Base-by-base conservation (phyloP, 129 eudicot species). In the Rutidosis leptorrhynchoides region DNA sequence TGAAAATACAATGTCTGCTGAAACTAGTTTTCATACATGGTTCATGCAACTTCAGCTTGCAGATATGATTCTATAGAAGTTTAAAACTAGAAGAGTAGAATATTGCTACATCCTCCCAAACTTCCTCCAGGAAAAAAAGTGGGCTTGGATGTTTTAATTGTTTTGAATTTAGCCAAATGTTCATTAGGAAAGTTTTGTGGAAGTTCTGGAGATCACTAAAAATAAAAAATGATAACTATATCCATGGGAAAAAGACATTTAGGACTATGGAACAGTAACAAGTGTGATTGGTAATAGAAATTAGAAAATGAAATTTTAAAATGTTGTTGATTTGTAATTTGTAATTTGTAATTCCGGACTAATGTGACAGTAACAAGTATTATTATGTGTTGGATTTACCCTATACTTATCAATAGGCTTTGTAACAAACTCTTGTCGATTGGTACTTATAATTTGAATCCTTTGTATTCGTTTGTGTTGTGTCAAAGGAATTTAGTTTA, bases 401-500 rank as follows among this genome's bases (percentile, higher is more conserved):
- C 2, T 56, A 8, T 56, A 22, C 29, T 56, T 55, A 12, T 1
- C 27, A 1, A 24, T 26, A 56, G 61, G 62, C 30, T 26, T 57
- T 57, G 8, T 12, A 16, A 55, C 1, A 11, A 40, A 2, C n/a
- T 55, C 6, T 24, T 24, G 24, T 24, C 7, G 9, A 54, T 8
- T 55, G n/a, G 24, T 23, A 24, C 23, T 22, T 55, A 1, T 55
- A 12, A 3, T 17, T 46, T 53, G 8, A 55, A 2, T 22, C 1
- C 6, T 24, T 9, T 26, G 30, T 56, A 55, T 2, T 22, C 1
- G 2, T 24, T 9, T 26, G 30, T 56, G 62, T 14, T 24, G n/a
- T 72, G 42, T 46, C 33, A n/a, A 54, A 5, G 53, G 15, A 23
- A 3, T 55, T 43, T 57, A 43, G 49, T 63, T 45, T 26, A n/a